Evolutionary conservation across 805 yeast genomes (phyloP), one percentile per base, ranked within the genome.

Genomic region (Candida easanensis): DNA sequence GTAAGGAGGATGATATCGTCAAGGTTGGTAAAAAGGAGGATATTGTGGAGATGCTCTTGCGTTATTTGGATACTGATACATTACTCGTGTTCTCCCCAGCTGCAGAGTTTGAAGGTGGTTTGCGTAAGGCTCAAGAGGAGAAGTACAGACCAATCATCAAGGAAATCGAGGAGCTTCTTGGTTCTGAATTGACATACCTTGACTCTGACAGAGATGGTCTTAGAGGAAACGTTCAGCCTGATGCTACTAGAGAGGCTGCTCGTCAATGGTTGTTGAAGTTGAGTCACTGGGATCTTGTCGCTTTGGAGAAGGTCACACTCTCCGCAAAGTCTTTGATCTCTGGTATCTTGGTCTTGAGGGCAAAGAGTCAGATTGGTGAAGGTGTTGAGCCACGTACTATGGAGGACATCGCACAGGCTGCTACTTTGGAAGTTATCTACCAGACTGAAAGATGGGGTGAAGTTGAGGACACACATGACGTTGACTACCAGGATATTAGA

Each of bases 401-500:
- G 15, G 89, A 84, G 41, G 86, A 88, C 48, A 73, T 91, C 31
- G 84, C 90, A 2, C 79, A 79, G 55, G 76, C 84, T 45, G 89
- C 89, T 9, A 82, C 84, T 44, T 70, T 93, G 55, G 99, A 93
- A 60, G 82, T 82, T 13, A 80, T 83, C 26, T 78, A 77, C 64
- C 99, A 93, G 66, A 86, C 95, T 27, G 80, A 79, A 18, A 76
- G 82, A 58, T 93, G 99, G 99, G 99, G 99, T 25, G 97, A 91
- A 64, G 98, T 91, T 19, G 98, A 93, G 66, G 99, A 93, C 59
- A 88, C 98, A 3, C 99, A 93, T 61, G 99, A 93, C 62, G 97
- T 93, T n/a, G 95, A 88, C 57, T 83, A 84, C 63, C 95, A 82
- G 31, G 97, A 93, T 54, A 74, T 95, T 55, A 73, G 88, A 57